Base-by-base conservation (phyloP, 179 eudicot species). In the Camellia oleifera region DNA sequence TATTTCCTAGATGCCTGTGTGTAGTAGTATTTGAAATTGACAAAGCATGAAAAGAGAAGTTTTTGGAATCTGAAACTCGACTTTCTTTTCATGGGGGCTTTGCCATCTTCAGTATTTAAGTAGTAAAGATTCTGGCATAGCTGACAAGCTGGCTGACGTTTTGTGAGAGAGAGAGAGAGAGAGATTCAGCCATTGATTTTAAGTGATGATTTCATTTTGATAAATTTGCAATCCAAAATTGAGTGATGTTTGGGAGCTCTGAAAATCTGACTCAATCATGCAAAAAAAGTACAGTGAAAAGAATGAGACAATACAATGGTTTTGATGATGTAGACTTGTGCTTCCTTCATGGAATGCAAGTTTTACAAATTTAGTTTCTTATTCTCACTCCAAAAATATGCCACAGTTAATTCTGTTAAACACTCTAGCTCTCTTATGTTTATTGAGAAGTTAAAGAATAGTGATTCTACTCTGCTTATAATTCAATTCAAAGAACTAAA, bases 261-360 rank as follows among this genome's bases (percentile, higher is more conserved):
- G 60, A 72, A 72, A 18, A 13, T 53, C 76, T 74, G 77, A 56
- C 46, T 44, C 10, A 32, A 26, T 54, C 65, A 20, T 74, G 77
- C 66, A 42, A 75, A 32, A 32, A 32, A 32, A 75, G 26, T 56
- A 62, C 50, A 15, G 26, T 7, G 78, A 75, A 75, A 32, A 3
- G 68, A 75, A 74, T 26, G 45, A 65, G 77, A 74, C 77, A 15
- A 15, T 57, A 56, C 77, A n/a, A 1, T 17, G 4, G 11, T 73
- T 72, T 50, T 26, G n/a, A 52, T 57, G 17, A 32, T 13, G 14
- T 9, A 42, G 40, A n/a, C 11, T 50, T 32, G 32, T n/a, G 77
- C 48, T 15, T 32, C 40, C 40, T 32, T 32, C 44, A 26, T 26
- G 77, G 66, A 32, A 14, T 57, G 66, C 50, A 40, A 57, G 65